Evolutionary conservation across 257 asterid species (phyloP).

Genomic region (Sherardia arvensis): DNA sequence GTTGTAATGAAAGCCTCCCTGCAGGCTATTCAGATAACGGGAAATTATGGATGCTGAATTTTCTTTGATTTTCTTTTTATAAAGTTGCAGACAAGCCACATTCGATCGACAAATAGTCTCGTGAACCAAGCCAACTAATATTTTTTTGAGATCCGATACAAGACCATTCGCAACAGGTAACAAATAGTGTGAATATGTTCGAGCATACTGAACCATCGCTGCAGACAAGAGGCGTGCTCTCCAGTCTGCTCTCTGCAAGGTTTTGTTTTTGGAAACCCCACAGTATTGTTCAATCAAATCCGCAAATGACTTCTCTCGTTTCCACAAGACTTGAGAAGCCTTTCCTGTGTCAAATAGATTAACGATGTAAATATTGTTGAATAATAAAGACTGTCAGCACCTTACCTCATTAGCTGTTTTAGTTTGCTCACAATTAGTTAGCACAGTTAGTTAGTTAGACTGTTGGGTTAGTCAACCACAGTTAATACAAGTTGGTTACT

Average conservation of each 20-base stretch:
- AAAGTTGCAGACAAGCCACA: too few relatives aligned
- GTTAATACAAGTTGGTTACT: too few relatives aligned
- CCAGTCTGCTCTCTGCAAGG: conserved; percentile 98
- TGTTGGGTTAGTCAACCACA: too few relatives aligned
- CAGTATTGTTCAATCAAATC: conserved; percentile 79
- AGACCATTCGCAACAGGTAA: conserved; percentile 56
- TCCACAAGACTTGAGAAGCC: conserved; percentile 77
- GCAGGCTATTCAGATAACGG: too few relatives aligned
- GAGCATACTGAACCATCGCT: conserved; percentile 86
- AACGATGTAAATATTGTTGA: conserved; percentile 83
- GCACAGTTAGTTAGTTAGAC: too few relatives aligned
- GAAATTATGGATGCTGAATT: too few relatives aligned
- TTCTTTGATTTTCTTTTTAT: too few relatives aligned
- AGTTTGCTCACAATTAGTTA: too few relatives aligned
- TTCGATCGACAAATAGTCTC: too few relatives aligned
- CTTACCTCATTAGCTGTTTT: too few relatives aligned
- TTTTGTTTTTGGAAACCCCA: conserved; percentile 41
- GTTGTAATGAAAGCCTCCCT: too few relatives aligned
- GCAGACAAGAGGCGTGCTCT: conserved; percentile 81
- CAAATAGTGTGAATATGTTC: conserved; percentile 74
- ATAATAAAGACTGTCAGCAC: too few relatives aligned
- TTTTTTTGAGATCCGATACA: conserved; percentile 56
- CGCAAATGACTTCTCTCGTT: conserved; percentile 92
- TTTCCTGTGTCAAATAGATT: conserved; percentile 90
- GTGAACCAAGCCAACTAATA: conserved; percentile 55